Evolutionary conservation across 2,329 filamentous ascomycete genomes (phyloP), one percentile per base, ranked within the genome.

Genomic region (Xylaria digitata): DNA sequence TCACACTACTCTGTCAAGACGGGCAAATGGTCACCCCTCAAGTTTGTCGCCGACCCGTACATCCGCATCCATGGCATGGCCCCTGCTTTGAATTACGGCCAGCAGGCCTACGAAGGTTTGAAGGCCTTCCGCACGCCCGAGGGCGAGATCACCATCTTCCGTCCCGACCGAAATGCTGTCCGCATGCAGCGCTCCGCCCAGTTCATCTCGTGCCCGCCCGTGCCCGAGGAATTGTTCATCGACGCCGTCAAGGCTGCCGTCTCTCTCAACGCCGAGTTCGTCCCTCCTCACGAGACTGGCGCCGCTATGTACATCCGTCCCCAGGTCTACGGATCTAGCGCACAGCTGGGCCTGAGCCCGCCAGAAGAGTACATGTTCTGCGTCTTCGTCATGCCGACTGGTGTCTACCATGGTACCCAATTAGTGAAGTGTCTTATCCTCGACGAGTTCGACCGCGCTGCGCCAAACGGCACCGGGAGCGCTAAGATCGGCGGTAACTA

Each of bases 401-500:
- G 95, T 7, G 94, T 97, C 17, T 98, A 97, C 83, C 95, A 98
- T 80, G 95, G 96, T 43, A 88, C 90, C 0, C 89, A 94, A 73
- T 93, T 95, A 0, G 93, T 97, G n/a, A 90, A 92, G 75, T 93
- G 92, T 1, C 82, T 97, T 60, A 92, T 98, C 66, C 85, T 98
- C 2, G 95, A 98, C 75, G 91, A 96, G 34, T 98, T 98, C 77
- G 95, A 98, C 79, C 92, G 95, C 34, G 88, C 94, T 0, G 95
- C 95, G n/a, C 95, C 96, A 0, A 89, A 94, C 74, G 95, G 95
- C 0, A 96, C 92, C 0, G 95, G 95, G 0, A 90, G 89, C 69
- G 95, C 93, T n/a, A 98, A 98, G 82, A 87, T 98, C 2, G 95
- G 96, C 30, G 96, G 95, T 15, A 98, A 98, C 82, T 98, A 98